phyloP scores from a whole-genome alignment of 805 yeast species.

The Hanseniaspora vineae region DNA sequence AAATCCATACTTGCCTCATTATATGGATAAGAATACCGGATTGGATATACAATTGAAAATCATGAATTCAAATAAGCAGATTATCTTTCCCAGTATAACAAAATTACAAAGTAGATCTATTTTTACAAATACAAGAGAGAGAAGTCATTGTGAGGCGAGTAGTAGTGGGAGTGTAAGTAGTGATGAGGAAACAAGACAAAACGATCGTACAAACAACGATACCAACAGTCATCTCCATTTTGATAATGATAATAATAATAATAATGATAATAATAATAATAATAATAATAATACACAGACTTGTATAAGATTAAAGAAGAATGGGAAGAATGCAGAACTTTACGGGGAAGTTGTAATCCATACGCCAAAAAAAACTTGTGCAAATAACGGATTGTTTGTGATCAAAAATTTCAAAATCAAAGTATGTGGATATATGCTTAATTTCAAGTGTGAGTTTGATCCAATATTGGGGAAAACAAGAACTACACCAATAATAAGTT shows the following conservation, averaged over 20 bases:
- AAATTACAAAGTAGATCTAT: background rate
- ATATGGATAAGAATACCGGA: background rate
- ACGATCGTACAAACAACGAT: too few species aligned
- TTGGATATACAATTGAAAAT: background rate
- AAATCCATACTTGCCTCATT: background rate
- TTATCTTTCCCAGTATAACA: background rate
- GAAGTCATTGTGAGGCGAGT: background rate
- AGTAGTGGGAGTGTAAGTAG: background rate
- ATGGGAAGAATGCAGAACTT: background rate
- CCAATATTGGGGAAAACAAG: background rate
- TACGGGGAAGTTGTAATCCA: background rate
- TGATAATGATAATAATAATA: background rate
- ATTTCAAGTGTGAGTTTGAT: background rate
- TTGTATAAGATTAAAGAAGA: background rate
- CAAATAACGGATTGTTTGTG: background rate
- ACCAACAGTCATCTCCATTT: too few species aligned
- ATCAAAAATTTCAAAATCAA: slow-evolving; percentile 1
- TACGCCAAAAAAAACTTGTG: background rate
- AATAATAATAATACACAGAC: background rate
- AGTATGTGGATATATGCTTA: slow-evolving; percentile 4
- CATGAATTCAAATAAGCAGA: background rate
- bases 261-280: background rate
- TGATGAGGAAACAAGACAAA: too few species aligned
- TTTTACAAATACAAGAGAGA: background rate
- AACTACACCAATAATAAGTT: background rate